Base-by-base conservation (phyloP, 495 filamentous ascomycete genomes). In the Aspergillus sclerotioniger region DNA sequence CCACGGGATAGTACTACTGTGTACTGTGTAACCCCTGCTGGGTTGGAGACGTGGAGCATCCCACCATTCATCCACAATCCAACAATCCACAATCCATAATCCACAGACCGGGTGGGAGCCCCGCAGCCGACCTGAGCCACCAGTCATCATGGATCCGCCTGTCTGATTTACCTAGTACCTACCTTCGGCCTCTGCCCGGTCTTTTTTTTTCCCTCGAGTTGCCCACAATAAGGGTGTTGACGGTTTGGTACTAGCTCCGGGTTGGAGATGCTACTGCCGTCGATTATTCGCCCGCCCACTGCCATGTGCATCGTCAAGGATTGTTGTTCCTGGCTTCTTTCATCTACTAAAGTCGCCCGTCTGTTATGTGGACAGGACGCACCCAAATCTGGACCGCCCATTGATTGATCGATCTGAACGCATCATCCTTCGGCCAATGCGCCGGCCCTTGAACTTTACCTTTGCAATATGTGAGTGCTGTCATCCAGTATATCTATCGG, bases 381-480 rank as follows among this genome's bases (percentile, higher is more conserved):
- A 6, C 37, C 12, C 37, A n/a, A n/a, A 41, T 41, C 37, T n/a
- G 37, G 37, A 12, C 37, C 37, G 37, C 37, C 12, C 12, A 41
- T 41, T 41, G 37, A 41, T 41, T 41, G 37, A 41, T 13, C 10
- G 31, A 6, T 35, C 37, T n/a, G 13, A 13, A 41, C 37, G 37
- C 37, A 15, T 41, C 37, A 41, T 41, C 37, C 37, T 41, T 41
- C 37, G 37, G 37, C 37, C 37, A 15, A 41, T 41, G 37, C 37
- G 37, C 37, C 37, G 37, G 37, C 13, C 37, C 37, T 41, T 41
- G n/a, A 41, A 41, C 37, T 13, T 41, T 41, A 41, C n/a, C 37
- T 12, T 6, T 41, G 37, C 37, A 55, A 49, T 53, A 67, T 67
- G 60, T 67, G 52, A 47, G 65, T 66, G 53, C 54, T 35, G 20